Evolutionary conservation across 495 filamentous ascomycete genomes (phyloP).

Genomic region (Lophiostoma macrostomum): DNA sequence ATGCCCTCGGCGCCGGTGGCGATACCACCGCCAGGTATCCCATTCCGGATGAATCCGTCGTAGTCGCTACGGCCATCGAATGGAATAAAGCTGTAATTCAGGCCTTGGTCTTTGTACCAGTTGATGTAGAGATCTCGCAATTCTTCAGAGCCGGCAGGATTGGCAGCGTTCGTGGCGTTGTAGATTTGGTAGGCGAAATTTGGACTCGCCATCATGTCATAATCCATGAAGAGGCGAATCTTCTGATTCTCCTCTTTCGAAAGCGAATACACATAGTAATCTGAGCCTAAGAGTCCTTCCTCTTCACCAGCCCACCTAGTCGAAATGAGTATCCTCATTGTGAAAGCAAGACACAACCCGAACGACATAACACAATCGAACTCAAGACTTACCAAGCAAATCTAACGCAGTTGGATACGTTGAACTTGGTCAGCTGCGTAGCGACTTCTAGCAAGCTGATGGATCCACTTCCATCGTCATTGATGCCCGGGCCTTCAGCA

Average conservation of each 20-base stretch:
- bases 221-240: constrained; percentile 69
- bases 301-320: constrained; percentile 73
- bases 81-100: constrained; percentile 50
- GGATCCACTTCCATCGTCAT: constrained; percentile 65
- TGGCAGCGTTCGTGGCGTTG: constrained; percentile 61
- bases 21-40: constrained; percentile 63
- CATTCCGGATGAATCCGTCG: constrained; percentile 61
- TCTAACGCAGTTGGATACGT: constrained; percentile 62
- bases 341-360: no score
- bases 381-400: no score
- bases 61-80: constrained; percentile 71
- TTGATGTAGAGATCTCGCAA: constrained; percentile 62
- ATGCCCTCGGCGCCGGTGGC: constrained; percentile 68
- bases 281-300: constrained; percentile 62
- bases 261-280: constrained; percentile 56
- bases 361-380: no score
- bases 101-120: constrained; percentile 51
- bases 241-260: constrained; percentile 51
- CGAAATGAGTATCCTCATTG: no score
- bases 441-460: constrained; percentile 64
- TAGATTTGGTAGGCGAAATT: constrained; percentile 69
- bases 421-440: constrained; percentile 55
- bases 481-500: constrained; percentile 60
- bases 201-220: constrained; percentile 76
- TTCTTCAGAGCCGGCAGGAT: constrained; percentile 60